phyloP scores from a whole-genome alignment of 768 basidiomycete species.

The Exidia glandulosa region DNA sequence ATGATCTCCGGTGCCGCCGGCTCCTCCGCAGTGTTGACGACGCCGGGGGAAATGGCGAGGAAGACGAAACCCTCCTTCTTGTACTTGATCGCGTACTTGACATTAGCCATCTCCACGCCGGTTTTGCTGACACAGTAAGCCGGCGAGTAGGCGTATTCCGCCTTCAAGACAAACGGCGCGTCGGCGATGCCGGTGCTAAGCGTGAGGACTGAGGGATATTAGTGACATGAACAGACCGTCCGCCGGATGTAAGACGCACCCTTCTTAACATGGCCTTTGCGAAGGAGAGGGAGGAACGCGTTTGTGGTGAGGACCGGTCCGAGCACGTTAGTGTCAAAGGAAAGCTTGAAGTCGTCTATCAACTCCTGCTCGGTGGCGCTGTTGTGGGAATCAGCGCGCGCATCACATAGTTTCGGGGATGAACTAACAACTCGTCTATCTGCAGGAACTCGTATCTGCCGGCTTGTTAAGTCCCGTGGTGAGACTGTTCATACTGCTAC shows the following conservation, averaged over 20 bases:
- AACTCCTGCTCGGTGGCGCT: not conserved
- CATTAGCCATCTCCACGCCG: slow-evolving; percentile 25
- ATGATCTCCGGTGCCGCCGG: slow-evolving; percentile 12
- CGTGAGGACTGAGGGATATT: slow-evolving; percentile 24
- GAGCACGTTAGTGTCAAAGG: slow-evolving; percentile 23
- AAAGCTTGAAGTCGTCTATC: not conserved
- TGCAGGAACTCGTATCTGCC: no score
- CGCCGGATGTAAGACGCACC: no score
- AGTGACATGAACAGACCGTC: no score
- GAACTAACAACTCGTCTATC: no score
- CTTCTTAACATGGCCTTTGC: not conserved
- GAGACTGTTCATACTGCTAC: no score
- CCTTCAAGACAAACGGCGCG: slow-evolving; percentile 13
- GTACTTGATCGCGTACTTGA: slow-evolving; percentile 17
- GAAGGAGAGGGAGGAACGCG: slow-evolving; percentile 29
- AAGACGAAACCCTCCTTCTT: slow-evolving; percentile 25
- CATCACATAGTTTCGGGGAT: no score
- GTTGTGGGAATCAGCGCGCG: not conserved
- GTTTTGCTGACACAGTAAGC: slow-evolving; percentile 28
- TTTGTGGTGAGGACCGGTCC: slow-evolving; percentile 26
- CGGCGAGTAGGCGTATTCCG: slow-evolving; percentile 3
- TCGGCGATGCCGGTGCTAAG: slow-evolving; percentile 23
- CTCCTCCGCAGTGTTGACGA: slow-evolving; percentile 22
- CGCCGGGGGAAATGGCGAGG: slow-evolving; percentile 26
- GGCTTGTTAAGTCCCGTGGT: no score